Evolutionary conservation across 2,329 filamentous ascomycete species (phyloP), one percentile per base, ranked within the genome.

Genomic region (Claviceps maximensis): DNA sequence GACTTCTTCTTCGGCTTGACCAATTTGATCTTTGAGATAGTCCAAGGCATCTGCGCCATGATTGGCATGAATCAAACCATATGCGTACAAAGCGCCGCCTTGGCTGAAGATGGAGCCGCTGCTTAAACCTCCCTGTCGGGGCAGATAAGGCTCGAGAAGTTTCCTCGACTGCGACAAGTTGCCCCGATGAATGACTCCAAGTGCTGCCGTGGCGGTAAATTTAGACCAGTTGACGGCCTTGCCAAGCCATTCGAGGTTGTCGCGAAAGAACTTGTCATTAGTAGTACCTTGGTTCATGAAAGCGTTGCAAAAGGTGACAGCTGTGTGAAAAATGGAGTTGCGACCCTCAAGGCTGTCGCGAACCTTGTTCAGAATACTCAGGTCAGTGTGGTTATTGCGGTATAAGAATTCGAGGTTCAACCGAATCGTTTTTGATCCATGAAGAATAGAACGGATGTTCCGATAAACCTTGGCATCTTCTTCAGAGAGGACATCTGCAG

Each of bases 181-280:
- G 53, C 93, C 93, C 47, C 89, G 86, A 69, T 98, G 93, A 57
- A 98, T 96, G 50, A 97, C 93, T 68, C 93, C 93, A 6, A 98
- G 76, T 8, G 93, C 93, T 53, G 93, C 93, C 4, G 93, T 98
- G 15, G 93, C 93, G 0, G 93, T 96, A 67, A 98, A 98, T 68
- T 98, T 98, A 56, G 90, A 96, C 93, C 93, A 98, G 73, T 98
- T 98, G 48, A 97, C 89, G 27, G 93, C 93, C 74, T 97, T 98
- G 56, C 91, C 90, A 3, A 98, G 74, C 93, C 93, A 98, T 59
- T 98, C 93, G 25, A 98, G 72, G 66, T 98, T 98, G 64, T 97
- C 89, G 8, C 94, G 82, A 81, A 98, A 97, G 73, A 98, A 98
- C 64, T 91, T 94, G 71, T 98, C 93, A 62, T 95, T 93, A 0